Conservation (phyloP, 148 eudicot genomes). For the Cornus kousa region DNA sequence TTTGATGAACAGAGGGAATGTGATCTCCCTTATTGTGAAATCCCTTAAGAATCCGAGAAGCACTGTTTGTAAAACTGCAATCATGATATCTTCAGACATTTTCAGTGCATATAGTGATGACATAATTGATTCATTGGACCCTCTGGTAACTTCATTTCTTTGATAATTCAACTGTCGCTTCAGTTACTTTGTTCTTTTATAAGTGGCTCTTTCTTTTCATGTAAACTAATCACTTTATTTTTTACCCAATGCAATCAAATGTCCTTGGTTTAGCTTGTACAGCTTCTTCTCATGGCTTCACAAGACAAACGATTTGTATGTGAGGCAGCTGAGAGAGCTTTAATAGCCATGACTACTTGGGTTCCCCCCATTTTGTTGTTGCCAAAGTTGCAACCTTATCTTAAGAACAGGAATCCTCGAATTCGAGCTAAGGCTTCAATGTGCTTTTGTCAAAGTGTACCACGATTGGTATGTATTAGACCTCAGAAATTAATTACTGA, state of each 20-base stretch:
- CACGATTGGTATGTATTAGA: slow-evolving; percentile 41
- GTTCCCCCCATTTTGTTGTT: slow-evolving; percentile 49
- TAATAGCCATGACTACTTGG: slow-evolving; percentile 46
- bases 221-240: not conserved
- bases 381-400: slow-evolving; percentile 55
- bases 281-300: slow-evolving; percentile 69
- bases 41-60: slow-evolving; percentile 76
- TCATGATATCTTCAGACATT: slow-evolving; percentile 65
- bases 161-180: not conserved
- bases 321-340: slow-evolving; percentile 64
- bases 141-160: slow-evolving; percentile 37
- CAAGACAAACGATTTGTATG: slow-evolving; percentile 75
- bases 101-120: slow-evolving; percentile 53
- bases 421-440: slow-evolving; percentile 71
- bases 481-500: not conserved
- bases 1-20: slow-evolving; percentile 41
- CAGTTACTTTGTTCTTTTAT: not conserved
- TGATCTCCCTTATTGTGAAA: slow-evolving; percentile 50
- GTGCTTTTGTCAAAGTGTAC: slow-evolving; percentile 55
- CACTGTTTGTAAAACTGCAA: slow-evolving; percentile 67
- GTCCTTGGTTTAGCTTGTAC: slow-evolving; percentile 44
- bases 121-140: slow-evolving; percentile 53
- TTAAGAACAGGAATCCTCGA: slow-evolving; percentile 59
- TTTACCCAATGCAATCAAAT: not conserved
- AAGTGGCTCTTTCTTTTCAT: not conserved